Conservation (phyloP, 2,329 filamentous ascomycete species). For the Orbilia quercus region DNA sequence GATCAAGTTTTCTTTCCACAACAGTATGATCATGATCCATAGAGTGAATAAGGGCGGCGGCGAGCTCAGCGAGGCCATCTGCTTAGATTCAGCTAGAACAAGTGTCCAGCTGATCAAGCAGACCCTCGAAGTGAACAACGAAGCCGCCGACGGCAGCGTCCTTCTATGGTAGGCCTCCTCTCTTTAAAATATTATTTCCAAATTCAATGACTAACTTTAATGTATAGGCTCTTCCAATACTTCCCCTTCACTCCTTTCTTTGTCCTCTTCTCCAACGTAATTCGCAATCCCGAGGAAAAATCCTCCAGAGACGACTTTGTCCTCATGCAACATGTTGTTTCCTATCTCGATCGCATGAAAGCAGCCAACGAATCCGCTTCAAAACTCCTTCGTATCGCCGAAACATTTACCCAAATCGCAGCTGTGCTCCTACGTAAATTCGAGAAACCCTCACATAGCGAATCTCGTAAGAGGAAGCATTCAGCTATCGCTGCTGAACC, state of each 20-base stretch:
- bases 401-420: slow-evolving; percentile 59
- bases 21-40: slow-evolving; percentile 55
- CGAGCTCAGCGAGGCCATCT: slow-evolving; percentile 49
- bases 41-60: slow-evolving; percentile 45
- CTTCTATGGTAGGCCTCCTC: slow-evolving; percentile 59
- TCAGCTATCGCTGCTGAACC: slow-evolving; percentile 34
- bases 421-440: slow-evolving; percentile 53
- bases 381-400: slow-evolving; percentile 59
- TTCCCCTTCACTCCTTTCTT: slow-evolving; percentile 72
- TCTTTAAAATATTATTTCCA: background rate
- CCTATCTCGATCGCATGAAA: slow-evolving; percentile 58
- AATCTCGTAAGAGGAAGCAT: slow-evolving; percentile 56
- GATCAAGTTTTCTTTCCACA: slow-evolving; percentile 56
- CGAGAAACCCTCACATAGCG: slow-evolving; percentile 48
- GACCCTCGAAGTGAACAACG: slow-evolving; percentile 51
- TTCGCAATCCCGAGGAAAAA: slow-evolving; percentile 61
- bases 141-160: slow-evolving; percentile 63
- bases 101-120: slow-evolving; percentile 54
- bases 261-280: slow-evolving; percentile 70
- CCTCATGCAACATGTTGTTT: slow-evolving; percentile 59
- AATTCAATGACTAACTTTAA: background rate
- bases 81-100: slow-evolving; percentile 50
- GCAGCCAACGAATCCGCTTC: slow-evolving; percentile 58
- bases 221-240: slow-evolving; percentile 61
- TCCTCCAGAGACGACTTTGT: slow-evolving; percentile 56